phyloP scores from a whole-genome alignment of 257 asterid species.

The Orobanche coerulescens region DNA sequence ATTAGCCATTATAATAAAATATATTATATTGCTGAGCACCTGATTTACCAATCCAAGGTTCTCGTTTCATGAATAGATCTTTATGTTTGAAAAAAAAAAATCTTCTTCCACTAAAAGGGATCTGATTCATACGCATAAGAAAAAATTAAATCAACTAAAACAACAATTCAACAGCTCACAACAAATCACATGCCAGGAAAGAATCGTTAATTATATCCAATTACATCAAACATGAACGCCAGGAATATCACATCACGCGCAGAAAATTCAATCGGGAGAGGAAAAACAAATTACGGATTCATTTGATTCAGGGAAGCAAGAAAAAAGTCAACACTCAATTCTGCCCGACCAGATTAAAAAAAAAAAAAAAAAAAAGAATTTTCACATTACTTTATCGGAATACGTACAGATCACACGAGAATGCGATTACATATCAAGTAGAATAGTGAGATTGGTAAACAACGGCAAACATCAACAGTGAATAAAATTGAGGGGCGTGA shows the following conservation, averaged over 20 bases:
- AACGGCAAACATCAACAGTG: background rate
- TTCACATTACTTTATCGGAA: background rate
- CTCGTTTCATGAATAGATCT: background rate
- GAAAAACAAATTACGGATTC: background rate
- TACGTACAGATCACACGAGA: slow-evolving; percentile 28
- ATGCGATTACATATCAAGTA: background rate
- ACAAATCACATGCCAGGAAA: background rate
- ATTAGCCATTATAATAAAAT: background rate
- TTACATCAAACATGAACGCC: background rate
- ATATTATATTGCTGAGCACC: background rate
- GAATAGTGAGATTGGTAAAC: background rate
- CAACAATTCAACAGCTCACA: background rate
- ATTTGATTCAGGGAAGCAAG: background rate
- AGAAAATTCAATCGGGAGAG: background rate
- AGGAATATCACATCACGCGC: background rate
- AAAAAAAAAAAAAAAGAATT: background rate
- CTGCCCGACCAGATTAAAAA: background rate
- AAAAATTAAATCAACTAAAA: background rate
- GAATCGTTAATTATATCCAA: background rate
- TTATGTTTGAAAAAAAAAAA: background rate
- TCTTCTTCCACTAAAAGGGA: background rate
- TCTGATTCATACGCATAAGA: background rate
- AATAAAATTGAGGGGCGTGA: background rate
- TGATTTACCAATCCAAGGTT: background rate
- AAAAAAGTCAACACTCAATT: slow-evolving; percentile 22